Evolutionary conservation across 495 filamentous ascomycete genomes (phyloP).

Genomic region (Podospora fimiseda): DNA sequence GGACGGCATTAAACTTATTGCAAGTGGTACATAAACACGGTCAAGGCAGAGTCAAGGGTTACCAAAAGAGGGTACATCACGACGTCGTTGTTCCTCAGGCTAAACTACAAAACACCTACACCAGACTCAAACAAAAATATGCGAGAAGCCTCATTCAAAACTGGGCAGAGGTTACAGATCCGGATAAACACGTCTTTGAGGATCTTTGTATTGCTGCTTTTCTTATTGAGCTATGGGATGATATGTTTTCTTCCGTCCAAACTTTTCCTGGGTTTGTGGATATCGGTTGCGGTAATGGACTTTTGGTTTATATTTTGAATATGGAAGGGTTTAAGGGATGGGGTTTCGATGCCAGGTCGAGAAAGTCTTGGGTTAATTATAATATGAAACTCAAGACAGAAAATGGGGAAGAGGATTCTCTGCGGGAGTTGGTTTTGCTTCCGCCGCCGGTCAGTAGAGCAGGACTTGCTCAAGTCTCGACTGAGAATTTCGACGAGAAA

Average conservation of each 20-base stretch:
- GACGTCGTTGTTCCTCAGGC: conserved; percentile 71
- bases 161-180: conserved; percentile 85
- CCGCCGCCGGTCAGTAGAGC: conserved; percentile 45
- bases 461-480: conserved; percentile 10
- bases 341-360: conserved; percentile 80
- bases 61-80: conserved; percentile 67
- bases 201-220: conserved; percentile 91
- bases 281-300: conserved; percentile 90
- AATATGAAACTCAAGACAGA: conserved; percentile 18
- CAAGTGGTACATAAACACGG: conserved; percentile 71
- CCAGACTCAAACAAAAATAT: conserved; percentile 71
- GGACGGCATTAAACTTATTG: conserved; percentile 66
- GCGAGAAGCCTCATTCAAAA: conserved; percentile 55
- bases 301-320: conserved; percentile 79
- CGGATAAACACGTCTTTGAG: conserved; percentile 89
- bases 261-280: conserved; percentile 87
- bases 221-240: conserved; percentile 82
- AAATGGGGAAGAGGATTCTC: conserved; percentile 22
- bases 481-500: conserved; percentile 24
- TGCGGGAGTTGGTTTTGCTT: conserved; percentile 70
- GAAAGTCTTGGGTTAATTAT: conserved; percentile 80
- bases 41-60: conserved; percentile 53
- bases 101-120: conserved; percentile 71
- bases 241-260: too few species aligned
- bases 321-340: conserved; percentile 78